Conservation (phyloP, 1,284 basidiomycete genomes). For the Boletus coffeatus region DNA sequence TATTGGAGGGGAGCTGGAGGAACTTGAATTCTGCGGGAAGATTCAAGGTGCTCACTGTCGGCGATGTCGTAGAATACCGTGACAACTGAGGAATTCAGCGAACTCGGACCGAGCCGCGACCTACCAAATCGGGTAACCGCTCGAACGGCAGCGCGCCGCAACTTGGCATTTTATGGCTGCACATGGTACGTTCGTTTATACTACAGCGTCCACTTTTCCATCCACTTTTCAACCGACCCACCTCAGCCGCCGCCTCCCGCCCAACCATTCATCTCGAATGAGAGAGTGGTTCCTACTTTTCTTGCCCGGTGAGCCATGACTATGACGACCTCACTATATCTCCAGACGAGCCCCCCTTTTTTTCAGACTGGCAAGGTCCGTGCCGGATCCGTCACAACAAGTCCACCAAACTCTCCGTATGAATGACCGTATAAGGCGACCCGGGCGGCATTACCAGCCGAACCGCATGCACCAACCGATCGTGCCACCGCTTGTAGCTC, state of each 20-base stretch:
- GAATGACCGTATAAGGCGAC: constrained; percentile 70
- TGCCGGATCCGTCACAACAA: constrained; percentile 42
- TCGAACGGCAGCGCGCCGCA: no score
- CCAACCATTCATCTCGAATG: constrained; percentile 16
- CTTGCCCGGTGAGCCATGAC: constrained; percentile 13
- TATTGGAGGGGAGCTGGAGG: no score
- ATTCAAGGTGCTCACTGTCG: no score
- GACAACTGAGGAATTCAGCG: no score
- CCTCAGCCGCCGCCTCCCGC: neutral
- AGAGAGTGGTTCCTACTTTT: constrained; percentile 15
- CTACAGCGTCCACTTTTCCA: no score
- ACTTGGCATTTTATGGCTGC: no score
- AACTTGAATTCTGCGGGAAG: no score
- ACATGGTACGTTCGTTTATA: no score
- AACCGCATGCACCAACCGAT: constrained; percentile 72
- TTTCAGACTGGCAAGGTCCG: constrained; percentile 24
- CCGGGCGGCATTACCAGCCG: constrained; percentile 63
- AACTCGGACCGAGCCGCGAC: no score
- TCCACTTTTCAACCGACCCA: neutral
- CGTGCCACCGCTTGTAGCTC: constrained; percentile 86
- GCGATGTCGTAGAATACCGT: no score
- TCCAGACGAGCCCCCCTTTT: constrained; percentile 17
- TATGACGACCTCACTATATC: constrained; percentile 18
- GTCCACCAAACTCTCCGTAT: constrained; percentile 88
- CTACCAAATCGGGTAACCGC: no score